Conservation (phyloP, 2,329 filamentous ascomycete species). For the Sarocladiaceae sp. region DNA sequence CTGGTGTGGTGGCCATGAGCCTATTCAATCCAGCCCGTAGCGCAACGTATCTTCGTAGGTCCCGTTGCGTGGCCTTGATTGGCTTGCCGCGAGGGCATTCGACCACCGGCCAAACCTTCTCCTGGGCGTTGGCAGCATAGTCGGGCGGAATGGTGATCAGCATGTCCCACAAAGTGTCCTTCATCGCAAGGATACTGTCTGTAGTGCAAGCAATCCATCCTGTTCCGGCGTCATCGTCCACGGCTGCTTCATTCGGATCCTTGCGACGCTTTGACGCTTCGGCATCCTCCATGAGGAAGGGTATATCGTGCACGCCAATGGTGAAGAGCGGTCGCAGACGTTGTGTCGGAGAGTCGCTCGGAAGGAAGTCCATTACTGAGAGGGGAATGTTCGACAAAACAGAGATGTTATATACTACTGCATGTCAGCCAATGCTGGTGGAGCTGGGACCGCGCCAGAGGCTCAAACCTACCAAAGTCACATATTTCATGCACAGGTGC, state of each 20-base stretch:
- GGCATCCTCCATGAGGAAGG: slow-evolving; percentile 62
- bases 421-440: slow-evolving; percentile 10
- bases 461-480: slow-evolving; percentile 66
- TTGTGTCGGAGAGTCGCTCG: slow-evolving; percentile 52
- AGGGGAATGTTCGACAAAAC: slow-evolving; percentile 82
- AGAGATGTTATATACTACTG: slow-evolving; percentile 87
- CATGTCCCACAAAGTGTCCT: slow-evolving; percentile 82
- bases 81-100: slow-evolving; percentile 57
- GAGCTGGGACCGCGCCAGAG: neutral
- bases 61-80: slow-evolving; percentile 83
- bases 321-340: slow-evolving; percentile 82
- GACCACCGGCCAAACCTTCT: slow-evolving; percentile 69
- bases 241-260: slow-evolving; percentile 23
- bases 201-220: slow-evolving; percentile 96
- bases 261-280: slow-evolving; percentile 35
- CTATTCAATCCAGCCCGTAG: slow-evolving; percentile 58
- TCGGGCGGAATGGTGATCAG: slow-evolving; percentile 73
- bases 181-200: slow-evolving; percentile 84
- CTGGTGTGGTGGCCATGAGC: slow-evolving; percentile 22
- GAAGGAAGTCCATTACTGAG: slow-evolving; percentile 63
- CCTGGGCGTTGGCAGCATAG: slow-evolving; percentile 49
- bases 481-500: slow-evolving; percentile 80
- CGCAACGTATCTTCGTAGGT: slow-evolving; percentile 71
- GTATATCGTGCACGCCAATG: slow-evolving; percentile 88
- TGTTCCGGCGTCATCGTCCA: slow-evolving; percentile 41